phyloP scores from a whole-genome alignment of 148 eudicot species.

The Cornus kousa region DNA sequence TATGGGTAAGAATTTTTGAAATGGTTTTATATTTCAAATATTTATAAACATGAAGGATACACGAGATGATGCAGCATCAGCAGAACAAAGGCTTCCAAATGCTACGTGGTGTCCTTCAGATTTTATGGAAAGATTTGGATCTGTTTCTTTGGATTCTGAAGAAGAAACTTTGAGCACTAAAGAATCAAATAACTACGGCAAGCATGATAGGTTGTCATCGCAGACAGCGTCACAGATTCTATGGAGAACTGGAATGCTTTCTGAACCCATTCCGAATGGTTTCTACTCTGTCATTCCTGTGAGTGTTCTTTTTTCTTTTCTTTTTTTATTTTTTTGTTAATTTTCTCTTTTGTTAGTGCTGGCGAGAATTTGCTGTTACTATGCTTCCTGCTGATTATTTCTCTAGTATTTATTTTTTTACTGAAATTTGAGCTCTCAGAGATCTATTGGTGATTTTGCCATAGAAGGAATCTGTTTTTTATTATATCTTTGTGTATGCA shows the following conservation, averaged over 20 bases:
- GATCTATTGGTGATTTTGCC: background rate
- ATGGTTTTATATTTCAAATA: slow-evolving; percentile 46
- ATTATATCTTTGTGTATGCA: background rate
- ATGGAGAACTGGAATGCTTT: slow-evolving; percentile 86
- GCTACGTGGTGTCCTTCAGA: slow-evolving; percentile 77
- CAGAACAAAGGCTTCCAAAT: slow-evolving; percentile 63
- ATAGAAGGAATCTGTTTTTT: background rate
- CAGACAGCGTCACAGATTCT: slow-evolving; percentile 75
- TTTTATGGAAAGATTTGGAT: slow-evolving; percentile 67
- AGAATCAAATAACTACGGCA: slow-evolving; percentile 40
- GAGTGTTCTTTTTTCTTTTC: slow-evolving; percentile 26
- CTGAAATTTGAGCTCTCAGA: background rate
- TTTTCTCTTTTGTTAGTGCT: background rate
- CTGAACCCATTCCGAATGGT: slow-evolving; percentile 87
- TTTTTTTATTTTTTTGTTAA: background rate
- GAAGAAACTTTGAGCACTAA: slow-evolving; percentile 45
- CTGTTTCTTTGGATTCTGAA: slow-evolving; percentile 69
- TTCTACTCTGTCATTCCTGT: slow-evolving; percentile 88
- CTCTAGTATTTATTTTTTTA: background rate
- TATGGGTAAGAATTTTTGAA: slow-evolving; percentile 43
- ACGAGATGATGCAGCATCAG: slow-evolving; percentile 54
- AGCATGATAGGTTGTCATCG: slow-evolving; percentile 41
- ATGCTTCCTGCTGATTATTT: background rate
- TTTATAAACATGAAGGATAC: slow-evolving; percentile 73
- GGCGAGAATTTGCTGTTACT: background rate